These are phyloP conservation scores for Myriosclerotinia scirpicola DNA, from an alignment of 2,329 filamentous ascomycete genomes.

Conservation along the genomic window DNA sequence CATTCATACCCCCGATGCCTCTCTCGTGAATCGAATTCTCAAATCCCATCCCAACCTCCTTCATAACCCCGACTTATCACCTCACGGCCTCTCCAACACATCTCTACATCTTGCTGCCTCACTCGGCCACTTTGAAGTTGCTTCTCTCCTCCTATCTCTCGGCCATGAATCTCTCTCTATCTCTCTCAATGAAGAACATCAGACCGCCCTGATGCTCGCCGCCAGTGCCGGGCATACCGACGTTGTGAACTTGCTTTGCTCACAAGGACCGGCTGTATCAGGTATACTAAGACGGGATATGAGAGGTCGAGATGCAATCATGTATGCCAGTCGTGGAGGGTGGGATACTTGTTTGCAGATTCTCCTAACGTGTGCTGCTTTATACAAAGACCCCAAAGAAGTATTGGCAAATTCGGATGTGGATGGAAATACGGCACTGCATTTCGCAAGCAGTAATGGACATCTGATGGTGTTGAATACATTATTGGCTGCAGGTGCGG, in stretches of 20 bases:
- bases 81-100: slow-evolving; percentile 70
- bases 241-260: slow-evolving; percentile 69
- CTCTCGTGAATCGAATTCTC: slow-evolving; percentile 75
- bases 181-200: slow-evolving; percentile 74
- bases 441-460: slow-evolving; percentile 81
- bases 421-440: slow-evolving; percentile 81
- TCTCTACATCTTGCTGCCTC: slow-evolving; percentile 78
- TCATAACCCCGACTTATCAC: slow-evolving; percentile 73
- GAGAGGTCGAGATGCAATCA: slow-evolving; percentile 69
- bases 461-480: slow-evolving; percentile 76
- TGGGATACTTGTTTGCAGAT: slow-evolving; percentile 66
- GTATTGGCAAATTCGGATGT: slow-evolving; percentile 57
- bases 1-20: slow-evolving; percentile 69
- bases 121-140: slow-evolving; percentile 68
- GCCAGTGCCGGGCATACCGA: slow-evolving; percentile 68
- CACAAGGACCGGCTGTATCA: slow-evolving; percentile 52
- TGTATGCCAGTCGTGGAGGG: slow-evolving; percentile 60
- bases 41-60: slow-evolving; percentile 68
- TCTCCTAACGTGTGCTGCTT: slow-evolving; percentile 59
- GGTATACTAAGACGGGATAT: slow-evolving; percentile 57
- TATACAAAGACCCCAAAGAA: slow-evolving; percentile 24
- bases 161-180: slow-evolving; percentile 71
- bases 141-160: slow-evolving; percentile 63
- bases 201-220: slow-evolving; percentile 81
- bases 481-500: slow-evolving; percentile 74